A percentile compares a stretch with the other conserved stretches of the same genome.
phyloP scores from a whole-genome alignment of 2,329 filamentous ascomycete species.

The Madurella fahalii region DNA sequence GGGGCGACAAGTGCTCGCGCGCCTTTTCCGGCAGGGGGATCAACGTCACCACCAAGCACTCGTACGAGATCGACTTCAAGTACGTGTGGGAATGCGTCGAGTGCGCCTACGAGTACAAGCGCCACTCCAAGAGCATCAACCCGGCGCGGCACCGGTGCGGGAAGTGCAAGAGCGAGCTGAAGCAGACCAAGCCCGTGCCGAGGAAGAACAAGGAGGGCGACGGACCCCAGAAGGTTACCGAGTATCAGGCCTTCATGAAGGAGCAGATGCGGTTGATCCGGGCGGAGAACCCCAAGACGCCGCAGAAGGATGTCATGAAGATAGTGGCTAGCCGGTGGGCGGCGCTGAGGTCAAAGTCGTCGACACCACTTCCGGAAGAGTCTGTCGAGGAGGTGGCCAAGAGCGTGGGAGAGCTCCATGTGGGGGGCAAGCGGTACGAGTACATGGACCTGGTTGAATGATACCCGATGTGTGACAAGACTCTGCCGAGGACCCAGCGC shows the following conservation, averaged over 20 bases:
- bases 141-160: constrained; percentile 68
- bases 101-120: constrained; percentile 70
- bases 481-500: no score
- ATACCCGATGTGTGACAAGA: no score
- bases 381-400: neutral
- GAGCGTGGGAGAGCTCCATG: neutral
- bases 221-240: constrained; percentile 31
- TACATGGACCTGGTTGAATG: neutral
- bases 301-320: constrained; percentile 66
- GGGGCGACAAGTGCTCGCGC: constrained; percentile 53
- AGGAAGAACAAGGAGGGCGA: constrained; percentile 33
- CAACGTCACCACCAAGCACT: constrained; percentile 83
- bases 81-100: constrained; percentile 76
- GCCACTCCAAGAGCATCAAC: constrained; percentile 85
- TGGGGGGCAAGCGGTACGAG: neutral
- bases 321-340: constrained; percentile 61
- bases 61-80: constrained; percentile 86
- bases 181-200: constrained; percentile 77
- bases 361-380: constrained; percentile 13
- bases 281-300: constrained; percentile 51
- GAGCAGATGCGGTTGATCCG: constrained; percentile 61
- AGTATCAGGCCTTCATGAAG: constrained; percentile 57
- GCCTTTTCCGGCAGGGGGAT: constrained; percentile 62
- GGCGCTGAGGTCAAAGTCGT: constrained; percentile 35
- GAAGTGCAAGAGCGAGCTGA: constrained; percentile 63